A percentile compares a stretch with the other conserved stretches of the same genome.
Evolutionary conservation across 2,329 filamentous ascomycete genomes (phyloP).

Genomic region (Corniculantispora saksenae): DNA sequence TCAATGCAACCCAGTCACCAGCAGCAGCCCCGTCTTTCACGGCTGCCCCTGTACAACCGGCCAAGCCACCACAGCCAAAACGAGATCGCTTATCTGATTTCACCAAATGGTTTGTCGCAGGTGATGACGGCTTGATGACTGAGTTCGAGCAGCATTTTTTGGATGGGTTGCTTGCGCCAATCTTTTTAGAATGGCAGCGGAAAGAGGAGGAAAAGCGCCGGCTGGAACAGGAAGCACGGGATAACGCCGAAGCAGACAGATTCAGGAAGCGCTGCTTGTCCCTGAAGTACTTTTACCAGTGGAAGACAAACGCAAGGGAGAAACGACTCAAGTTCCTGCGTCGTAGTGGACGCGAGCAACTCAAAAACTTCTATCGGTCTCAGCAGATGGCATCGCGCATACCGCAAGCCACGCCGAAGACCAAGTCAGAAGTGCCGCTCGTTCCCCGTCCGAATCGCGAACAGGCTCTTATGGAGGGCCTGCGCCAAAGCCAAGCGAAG

Average conservation of each 20-base stretch:
- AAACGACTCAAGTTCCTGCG: constrained; percentile 52
- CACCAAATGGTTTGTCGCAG: constrained; percentile 55
- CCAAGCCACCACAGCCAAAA: constrained; percentile 22
- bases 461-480: constrained; percentile 15
- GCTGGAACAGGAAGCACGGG: constrained; percentile 50
- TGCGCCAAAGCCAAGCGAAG: constrained; percentile 10
- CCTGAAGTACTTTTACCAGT: constrained; percentile 58
- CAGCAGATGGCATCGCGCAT: constrained; percentile 32
- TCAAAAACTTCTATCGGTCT: constrained; percentile 46
- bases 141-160: constrained; percentile 50
- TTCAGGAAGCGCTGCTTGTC: constrained; percentile 52
- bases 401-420: background rate
- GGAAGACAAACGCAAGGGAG: constrained; percentile 52
- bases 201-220: constrained; percentile 44
- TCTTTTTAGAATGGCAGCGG: constrained; percentile 42
- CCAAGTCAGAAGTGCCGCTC: constrained; percentile 25
- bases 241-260: constrained; percentile 48
- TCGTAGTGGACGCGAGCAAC: constrained; percentile 51
- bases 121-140: constrained; percentile 54
- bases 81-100: constrained; percentile 51
- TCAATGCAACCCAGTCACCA: background rate
- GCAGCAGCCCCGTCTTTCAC: background rate
- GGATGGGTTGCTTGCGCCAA: constrained; percentile 44
- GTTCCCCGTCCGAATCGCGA: background rate
- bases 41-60: constrained; percentile 18